Base-by-base conservation (phyloP, 2,329 filamentous ascomycete species). In the Didymella pomorum region DNA sequence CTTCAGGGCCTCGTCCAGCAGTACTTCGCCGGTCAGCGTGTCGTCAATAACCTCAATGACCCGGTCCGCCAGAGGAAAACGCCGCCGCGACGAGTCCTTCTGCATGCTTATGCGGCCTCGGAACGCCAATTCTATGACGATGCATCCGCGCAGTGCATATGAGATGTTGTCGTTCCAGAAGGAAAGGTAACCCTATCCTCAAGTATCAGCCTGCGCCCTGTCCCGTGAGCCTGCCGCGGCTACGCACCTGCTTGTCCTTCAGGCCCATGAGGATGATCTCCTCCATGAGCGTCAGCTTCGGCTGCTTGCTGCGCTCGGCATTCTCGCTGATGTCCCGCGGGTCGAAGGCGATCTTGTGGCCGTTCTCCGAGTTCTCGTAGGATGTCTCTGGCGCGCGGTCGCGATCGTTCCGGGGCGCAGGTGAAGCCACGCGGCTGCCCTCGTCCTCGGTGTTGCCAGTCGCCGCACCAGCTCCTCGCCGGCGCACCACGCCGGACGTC, bases 121-220 rank as follows among this genome's bases (percentile, higher is more conserved):
- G 80, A 99, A 96, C 63, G 95, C 95, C 71, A 99, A 83, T 80
- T 99, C 95, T 79, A 98, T 92, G 68, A 99, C 95, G 77, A 99
- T 99, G 81, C 95, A 99, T 75, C 95, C 95, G 77, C 95, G 89
- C 63, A 99, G 85, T 66, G 95, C 95, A 78, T 99, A 99, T 60
- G 93, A 97, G 74, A 99, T 99, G 81, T 99, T 99, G 81, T 99
- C 95, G 81, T 99, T 99, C 95, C 95, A 99, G 81, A 99, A 99
- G 28, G 94, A 98, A 64, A 99, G 88, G 76, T 99, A 98, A 66
- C 95, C 95, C 93, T 97, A 62, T 58, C 50, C 56, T 53, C 41
- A 44, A 33, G 37, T 26, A 65, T 73, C 60, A 73, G 67, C 62
- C 49, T 58, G 52, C 55, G 42, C 52, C 46, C 41, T 48, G 23